phyloP scores from a whole-genome alignment of 768 basidiomycete species.

The Auricularia sp. region DNA sequence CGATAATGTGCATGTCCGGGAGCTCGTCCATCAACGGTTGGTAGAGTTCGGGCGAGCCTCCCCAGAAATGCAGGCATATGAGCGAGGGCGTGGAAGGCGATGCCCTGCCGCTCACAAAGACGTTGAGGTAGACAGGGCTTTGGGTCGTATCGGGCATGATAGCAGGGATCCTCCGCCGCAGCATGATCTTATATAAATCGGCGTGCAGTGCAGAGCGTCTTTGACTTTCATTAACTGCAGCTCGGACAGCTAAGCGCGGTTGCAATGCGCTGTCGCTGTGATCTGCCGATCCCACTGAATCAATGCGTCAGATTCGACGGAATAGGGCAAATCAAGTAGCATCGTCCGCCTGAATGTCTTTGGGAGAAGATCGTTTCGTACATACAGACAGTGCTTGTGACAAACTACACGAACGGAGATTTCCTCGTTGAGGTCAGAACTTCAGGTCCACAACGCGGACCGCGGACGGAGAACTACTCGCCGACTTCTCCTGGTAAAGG shows the following conservation, averaged over 20 bases:
- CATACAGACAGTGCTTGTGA: not conserved
- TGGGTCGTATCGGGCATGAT: not conserved
- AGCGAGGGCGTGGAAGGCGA: not conserved
- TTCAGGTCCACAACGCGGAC: not conserved
- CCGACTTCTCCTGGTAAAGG: not conserved
- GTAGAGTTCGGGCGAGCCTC: not conserved
- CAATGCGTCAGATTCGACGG: no score
- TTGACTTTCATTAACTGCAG: no score
- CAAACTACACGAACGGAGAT: not conserved
- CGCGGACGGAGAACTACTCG: slow-evolving; percentile 1
- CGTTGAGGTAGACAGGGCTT: not conserved
- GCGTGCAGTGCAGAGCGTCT: no score
- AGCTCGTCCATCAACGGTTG: not conserved
- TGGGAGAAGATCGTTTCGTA: not conserved
- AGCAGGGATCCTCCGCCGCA: not conserved
- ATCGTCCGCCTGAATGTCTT: no score
- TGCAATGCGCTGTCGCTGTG: no score
- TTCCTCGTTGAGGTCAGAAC: not conserved
- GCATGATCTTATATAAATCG: not conserved
- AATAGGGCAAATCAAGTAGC: no score
- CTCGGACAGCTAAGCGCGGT: no score
- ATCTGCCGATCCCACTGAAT: no score
- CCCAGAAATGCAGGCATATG: not conserved
- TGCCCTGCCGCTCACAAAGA: not conserved
- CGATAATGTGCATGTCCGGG: not conserved